These are phyloP conservation scores for Aurinia saxatilis DNA, from an alignment of 345 rosid genomes.

Conservation along the genomic window DNA sequence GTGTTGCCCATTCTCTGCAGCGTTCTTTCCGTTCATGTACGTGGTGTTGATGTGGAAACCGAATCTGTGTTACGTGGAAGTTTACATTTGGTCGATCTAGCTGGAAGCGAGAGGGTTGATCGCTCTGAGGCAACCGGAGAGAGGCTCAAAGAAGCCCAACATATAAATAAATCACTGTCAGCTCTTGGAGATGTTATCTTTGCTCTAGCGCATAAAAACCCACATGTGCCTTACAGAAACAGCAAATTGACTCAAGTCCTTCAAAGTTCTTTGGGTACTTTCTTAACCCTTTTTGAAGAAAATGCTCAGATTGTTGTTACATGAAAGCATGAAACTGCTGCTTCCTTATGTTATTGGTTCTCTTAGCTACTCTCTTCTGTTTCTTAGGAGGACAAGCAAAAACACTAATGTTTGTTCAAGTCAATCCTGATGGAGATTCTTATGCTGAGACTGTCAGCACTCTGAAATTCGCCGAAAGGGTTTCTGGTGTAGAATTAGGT, in stretches of 20 bases:
- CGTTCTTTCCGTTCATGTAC: slow-evolving; percentile 87
- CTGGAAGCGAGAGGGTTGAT: slow-evolving; percentile 97
- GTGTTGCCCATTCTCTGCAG: slow-evolving; percentile 40
- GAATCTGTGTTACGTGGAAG: slow-evolving; percentile 73
- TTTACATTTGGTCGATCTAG: slow-evolving; percentile 90
- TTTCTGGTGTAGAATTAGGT: slow-evolving; percentile 95
- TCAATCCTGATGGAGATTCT: slow-evolving; percentile 88
- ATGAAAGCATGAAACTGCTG: not conserved
- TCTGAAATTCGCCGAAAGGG: slow-evolving; percentile 91
- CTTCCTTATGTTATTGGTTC: slow-evolving; percentile 8
- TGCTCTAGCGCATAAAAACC: slow-evolving; percentile 78
- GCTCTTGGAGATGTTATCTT: slow-evolving; percentile 96
- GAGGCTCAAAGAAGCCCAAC: slow-evolving; percentile 93
- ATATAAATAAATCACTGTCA: slow-evolving; percentile 87
- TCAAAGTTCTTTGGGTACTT: slow-evolving; percentile 88
- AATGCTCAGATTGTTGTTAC: not conserved
- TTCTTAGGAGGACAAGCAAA: slow-evolving; percentile 91
- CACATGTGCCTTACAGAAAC: slow-evolving; percentile 91
- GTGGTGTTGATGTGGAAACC: slow-evolving; percentile 61
- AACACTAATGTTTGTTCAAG: slow-evolving; percentile 96
- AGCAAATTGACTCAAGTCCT: slow-evolving; percentile 98
- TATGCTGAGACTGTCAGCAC: slow-evolving; percentile 89
- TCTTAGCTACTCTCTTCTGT: not conserved
- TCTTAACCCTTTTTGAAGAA: not conserved
- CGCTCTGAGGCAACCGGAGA: slow-evolving; percentile 98